These are phyloP conservation scores for Quambalaria eucalypti DNA, from an alignment of 1,284 basidiomycete genomes.

Conservation along the genomic window DNA sequence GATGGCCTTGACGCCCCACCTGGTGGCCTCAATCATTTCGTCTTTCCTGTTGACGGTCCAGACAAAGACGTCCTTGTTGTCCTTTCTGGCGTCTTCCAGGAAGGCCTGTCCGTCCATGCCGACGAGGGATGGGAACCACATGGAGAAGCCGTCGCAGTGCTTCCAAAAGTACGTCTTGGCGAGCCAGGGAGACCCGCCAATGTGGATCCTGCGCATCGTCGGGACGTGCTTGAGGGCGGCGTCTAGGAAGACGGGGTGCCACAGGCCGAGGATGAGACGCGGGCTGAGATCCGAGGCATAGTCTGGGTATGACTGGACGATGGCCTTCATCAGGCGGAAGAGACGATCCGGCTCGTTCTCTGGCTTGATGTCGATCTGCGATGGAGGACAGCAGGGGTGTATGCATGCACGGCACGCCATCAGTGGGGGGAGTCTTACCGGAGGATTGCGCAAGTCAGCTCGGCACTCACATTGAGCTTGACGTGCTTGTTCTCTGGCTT, in stretches of 20 bases:
- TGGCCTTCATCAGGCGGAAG: conserved; percentile 72
- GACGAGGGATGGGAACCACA: conserved; percentile 69
- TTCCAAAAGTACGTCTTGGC: conserved; percentile 85
- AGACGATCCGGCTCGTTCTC: conserved; percentile 81
- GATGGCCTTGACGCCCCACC: conserved; percentile 83
- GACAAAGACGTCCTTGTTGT: conserved; percentile 76
- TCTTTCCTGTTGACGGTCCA: conserved; percentile 91
- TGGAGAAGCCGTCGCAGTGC: conserved; percentile 76
- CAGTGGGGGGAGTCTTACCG: too few species aligned
- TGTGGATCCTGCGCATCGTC: conserved; percentile 74
- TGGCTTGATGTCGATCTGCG: conserved; percentile 74
- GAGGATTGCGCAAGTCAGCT: too few species aligned
- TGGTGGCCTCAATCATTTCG: conserved; percentile 89
- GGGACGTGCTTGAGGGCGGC: conserved; percentile 69
- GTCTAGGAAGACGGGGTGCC: conserved; percentile 76
- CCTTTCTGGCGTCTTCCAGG: conserved; percentile 64
- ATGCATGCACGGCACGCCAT: neutral
- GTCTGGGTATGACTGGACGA: conserved; percentile 61
- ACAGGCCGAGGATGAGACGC: conserved; percentile 69
- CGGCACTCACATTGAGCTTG: conserved; percentile 33
- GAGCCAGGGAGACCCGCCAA: conserved; percentile 59
- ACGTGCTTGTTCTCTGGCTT: conserved; percentile 38
- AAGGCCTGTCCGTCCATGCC: conserved; percentile 64
- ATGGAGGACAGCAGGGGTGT: conserved; percentile 50
- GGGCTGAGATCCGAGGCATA: conserved; percentile 78